phyloP scores from a whole-genome alignment of 1,284 basidiomycete genomes.

The Wolfiporia cocos region DNA sequence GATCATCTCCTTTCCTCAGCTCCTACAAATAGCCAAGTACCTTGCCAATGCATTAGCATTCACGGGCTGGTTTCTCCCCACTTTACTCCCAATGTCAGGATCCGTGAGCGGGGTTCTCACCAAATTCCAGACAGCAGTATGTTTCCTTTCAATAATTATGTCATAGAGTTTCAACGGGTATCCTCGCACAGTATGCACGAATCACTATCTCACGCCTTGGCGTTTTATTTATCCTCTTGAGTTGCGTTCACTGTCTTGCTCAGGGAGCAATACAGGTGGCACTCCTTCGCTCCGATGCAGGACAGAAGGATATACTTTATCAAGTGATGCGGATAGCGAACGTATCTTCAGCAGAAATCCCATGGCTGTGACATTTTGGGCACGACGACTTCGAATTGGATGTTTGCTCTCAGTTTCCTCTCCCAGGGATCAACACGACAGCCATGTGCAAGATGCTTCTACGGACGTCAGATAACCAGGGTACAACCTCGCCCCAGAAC shows the following conservation, averaged over 20 bases:
- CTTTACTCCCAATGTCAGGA: no score
- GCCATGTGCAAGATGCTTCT: slow-evolving; percentile 13
- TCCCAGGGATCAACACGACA: neutral
- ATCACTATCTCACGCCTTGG: slow-evolving; percentile 32
- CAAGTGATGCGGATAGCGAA: slow-evolving; percentile 32
- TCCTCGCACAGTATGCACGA: slow-evolving; percentile 30
- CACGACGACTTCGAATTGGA: slow-evolving; percentile 29
- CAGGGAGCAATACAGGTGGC: slow-evolving; percentile 42
- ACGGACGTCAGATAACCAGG: slow-evolving; percentile 5
- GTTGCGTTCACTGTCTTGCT: slow-evolving; percentile 26
- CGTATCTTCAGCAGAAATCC: slow-evolving; percentile 33
- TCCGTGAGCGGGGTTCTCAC: no score
- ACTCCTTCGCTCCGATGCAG: slow-evolving; percentile 38
- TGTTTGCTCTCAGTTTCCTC: slow-evolving; percentile 43
- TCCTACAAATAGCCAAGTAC: no score
- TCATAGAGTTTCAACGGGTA: no score
- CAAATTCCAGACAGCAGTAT: no score
- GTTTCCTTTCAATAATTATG: no score
- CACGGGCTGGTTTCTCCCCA: no score
- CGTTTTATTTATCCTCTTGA: slow-evolving; percentile 40
- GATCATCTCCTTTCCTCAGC: no score
- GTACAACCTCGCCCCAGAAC: neutral
- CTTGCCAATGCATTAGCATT: no score
- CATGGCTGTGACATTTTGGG: slow-evolving; percentile 32
- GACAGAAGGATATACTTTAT: slow-evolving; percentile 32